These are phyloP conservation scores for Chaetoscypha palmicola DNA, from an alignment of 2,329 filamentous ascomycete genomes.

Conservation along the genomic window DNA sequence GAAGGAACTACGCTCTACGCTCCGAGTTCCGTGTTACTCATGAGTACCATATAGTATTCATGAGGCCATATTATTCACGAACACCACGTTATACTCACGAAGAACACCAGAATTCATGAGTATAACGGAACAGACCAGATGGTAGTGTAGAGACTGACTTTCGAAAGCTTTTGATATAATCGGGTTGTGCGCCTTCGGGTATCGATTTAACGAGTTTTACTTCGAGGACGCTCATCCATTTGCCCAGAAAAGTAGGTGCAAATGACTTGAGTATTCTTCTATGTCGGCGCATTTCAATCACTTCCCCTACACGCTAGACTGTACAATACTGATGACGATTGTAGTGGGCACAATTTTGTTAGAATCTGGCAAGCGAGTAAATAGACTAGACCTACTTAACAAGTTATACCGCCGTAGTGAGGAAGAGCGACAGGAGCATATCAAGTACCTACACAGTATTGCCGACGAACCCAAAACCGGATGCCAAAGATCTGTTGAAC, in stretches of 20 bases:
- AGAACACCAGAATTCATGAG: no score
- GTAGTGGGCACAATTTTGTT: constrained; percentile 41
- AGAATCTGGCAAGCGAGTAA: constrained; percentile 45
- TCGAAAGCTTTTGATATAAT: constrained; percentile 4
- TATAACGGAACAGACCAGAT: no score
- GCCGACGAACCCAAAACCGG: constrained; percentile 42
- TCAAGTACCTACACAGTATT: constrained; percentile 35
- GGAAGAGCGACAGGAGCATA: not conserved
- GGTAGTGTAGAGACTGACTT: no score
- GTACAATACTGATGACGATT: no score
- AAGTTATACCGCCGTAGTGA: constrained; percentile 30
- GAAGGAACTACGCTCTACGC: no score
- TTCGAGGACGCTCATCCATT: constrained; percentile 62
- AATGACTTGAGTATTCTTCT: no score
- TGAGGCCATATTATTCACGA: no score
- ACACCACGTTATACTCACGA: no score
- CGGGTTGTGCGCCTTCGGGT: constrained; percentile 48
- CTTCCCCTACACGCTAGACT: no score
- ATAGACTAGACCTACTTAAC: constrained; percentile 39
- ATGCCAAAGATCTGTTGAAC: constrained; percentile 59
- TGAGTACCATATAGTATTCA: no score
- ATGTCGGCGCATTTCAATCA: no score
- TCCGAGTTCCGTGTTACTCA: no score
- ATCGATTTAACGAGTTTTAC: constrained; percentile 72
- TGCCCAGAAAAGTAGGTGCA: constrained; percentile 57